phyloP scores from a whole-genome alignment of 2,329 filamentous ascomycete genomes.

The Colletotrichum tropicicola region DNA sequence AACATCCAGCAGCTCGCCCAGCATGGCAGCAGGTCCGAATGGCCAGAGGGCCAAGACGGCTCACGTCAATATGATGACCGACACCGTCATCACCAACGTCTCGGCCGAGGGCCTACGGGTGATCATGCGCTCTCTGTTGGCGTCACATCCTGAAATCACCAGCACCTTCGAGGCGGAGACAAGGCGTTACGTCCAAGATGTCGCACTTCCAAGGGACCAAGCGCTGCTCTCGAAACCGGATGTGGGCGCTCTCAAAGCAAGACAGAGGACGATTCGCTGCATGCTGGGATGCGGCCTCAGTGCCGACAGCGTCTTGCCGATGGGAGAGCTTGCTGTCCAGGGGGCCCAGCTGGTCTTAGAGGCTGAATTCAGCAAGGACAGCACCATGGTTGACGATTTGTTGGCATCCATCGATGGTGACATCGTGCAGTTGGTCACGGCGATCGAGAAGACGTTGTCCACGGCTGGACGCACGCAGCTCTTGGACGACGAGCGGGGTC shows the following conservation, averaged over 20 bases:
- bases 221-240: background rate
- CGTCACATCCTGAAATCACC: conserved; percentile 39
- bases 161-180: conserved; percentile 42
- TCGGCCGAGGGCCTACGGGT: conserved; percentile 48
- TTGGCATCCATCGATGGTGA: conserved; percentile 38
- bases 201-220: conserved; percentile 10
- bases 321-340: conserved; percentile 22
- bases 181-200: conserved; percentile 36
- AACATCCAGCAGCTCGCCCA: background rate
- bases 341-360: conserved; percentile 6
- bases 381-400: background rate
- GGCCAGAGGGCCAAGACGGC: conserved; percentile 36
- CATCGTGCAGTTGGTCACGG: conserved; percentile 45
- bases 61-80: conserved; percentile 57
- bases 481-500: conserved; percentile 28
- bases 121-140: conserved; percentile 41
- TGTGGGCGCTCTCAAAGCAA: conserved; percentile 8
- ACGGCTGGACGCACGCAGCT: conserved; percentile 31
- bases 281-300: conserved; percentile 37
- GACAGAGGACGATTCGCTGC: conserved; percentile 34
- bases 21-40: conserved; percentile 1
- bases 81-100: conserved; percentile 53
- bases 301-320: conserved; percentile 31
- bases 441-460: conserved; percentile 42
- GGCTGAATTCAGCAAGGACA: background rate